phyloP scores from a whole-genome alignment of 2,329 filamentous ascomycete species.

The Claviceps arundinis region DNA sequence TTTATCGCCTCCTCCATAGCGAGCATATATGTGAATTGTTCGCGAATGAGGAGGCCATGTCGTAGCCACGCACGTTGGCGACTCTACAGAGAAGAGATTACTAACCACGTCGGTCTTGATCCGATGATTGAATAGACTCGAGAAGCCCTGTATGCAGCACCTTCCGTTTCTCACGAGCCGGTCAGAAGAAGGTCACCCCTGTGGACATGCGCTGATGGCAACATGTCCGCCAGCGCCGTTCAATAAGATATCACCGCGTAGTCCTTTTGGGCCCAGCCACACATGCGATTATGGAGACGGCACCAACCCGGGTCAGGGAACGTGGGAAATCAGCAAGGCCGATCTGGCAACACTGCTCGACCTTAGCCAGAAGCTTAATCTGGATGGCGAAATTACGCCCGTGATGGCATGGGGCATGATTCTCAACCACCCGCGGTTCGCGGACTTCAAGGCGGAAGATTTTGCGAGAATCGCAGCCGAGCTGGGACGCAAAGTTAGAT shows the following conservation, averaged over 20 bases:
- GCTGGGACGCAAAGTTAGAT: constrained; percentile 68
- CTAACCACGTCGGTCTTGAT: constrained; percentile 30
- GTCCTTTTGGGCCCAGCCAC: constrained; percentile 38
- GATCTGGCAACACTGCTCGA: constrained; percentile 74
- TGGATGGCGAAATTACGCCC: constrained; percentile 84
- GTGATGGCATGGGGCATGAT: constrained; percentile 91
- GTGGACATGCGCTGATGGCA: constrained; percentile 88
- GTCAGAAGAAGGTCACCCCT: constrained; percentile 49
- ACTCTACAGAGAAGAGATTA: constrained; percentile 14
- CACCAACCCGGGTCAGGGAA: constrained; percentile 44
- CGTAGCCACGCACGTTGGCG: constrained; percentile 7
- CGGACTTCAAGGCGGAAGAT: constrained; percentile 52
- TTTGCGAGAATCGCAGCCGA: constrained; percentile 60
- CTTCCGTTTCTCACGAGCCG: constrained; percentile 63
- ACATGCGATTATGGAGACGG: constrained; percentile 17
- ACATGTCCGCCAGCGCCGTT: constrained; percentile 65
- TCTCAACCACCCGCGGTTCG: constrained; percentile 55
- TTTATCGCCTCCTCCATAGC: constrained; percentile 49
- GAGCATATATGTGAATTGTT: constrained; percentile 13
- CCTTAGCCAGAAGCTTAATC: constrained; percentile 67
- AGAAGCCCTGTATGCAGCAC: constrained; percentile 88
- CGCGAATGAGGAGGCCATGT: not conserved
- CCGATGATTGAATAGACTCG: constrained; percentile 50
- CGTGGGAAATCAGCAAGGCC: constrained; percentile 64
- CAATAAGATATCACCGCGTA: constrained; percentile 32